Evolutionary conservation across 73 alveolate species (phyloP).

Genomic region (Blepharisma stoltei): DNA sequence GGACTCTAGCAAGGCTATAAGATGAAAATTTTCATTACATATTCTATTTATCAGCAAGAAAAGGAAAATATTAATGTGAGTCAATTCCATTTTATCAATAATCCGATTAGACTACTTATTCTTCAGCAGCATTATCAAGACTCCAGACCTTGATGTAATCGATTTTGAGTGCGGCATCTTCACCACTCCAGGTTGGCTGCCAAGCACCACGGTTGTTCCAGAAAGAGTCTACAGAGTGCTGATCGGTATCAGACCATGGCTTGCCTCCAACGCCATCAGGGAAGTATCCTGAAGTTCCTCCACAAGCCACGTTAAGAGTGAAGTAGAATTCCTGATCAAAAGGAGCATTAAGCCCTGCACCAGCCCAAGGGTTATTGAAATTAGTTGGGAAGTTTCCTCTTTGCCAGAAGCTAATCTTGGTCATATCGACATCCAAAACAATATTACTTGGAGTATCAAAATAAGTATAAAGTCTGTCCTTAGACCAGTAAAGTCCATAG

Average conservation of each 20-base stretch:
- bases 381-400: slow-evolving; percentile 50
- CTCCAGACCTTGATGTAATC: slow-evolving; percentile 31
- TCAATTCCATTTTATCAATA: too few species aligned
- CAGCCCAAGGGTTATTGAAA: slow-evolving; percentile 60
- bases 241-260: slow-evolving; percentile 55
- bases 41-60: too few species aligned
- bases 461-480: slow-evolving; percentile 43
- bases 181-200: slow-evolving; percentile 49
- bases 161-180: slow-evolving; percentile 23
- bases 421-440: slow-evolving; percentile 44
- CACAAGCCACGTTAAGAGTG: slow-evolving; percentile 76
- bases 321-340: slow-evolving; percentile 64
- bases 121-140: neutral
- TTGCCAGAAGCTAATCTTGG: slow-evolving; percentile 41
- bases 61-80: too few species aligned
- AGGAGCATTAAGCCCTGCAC: slow-evolving; percentile 55
- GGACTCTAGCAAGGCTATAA: too few species aligned
- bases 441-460: slow-evolving; percentile 52
- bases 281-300: slow-evolving; percentile 70
- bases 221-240: slow-evolving; percentile 45
- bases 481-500: slow-evolving; percentile 65
- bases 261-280: slow-evolving; percentile 65
- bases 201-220: slow-evolving; percentile 56
- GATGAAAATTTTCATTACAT: too few species aligned
- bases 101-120: too few species aligned